Percentiles rank a stretch among this genome's conserved stretches.
phyloP scores from a whole-genome alignment of 768 basidiomycete genomes.

The Trametes villosa region DNA sequence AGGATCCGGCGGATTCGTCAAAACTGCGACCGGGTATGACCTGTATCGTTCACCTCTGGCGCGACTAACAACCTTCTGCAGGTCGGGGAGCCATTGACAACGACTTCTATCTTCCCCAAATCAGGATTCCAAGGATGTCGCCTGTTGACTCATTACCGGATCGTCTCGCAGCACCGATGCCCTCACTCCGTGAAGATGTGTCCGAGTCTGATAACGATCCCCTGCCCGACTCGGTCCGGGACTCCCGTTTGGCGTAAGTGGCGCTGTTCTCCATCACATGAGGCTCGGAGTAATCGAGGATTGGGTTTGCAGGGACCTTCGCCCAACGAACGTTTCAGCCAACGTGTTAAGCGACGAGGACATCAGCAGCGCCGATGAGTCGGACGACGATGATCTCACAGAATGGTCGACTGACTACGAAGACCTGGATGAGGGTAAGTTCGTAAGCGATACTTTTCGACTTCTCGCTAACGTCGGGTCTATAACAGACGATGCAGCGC shows the following conservation, averaged over 20 bases:
- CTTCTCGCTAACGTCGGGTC: not conserved
- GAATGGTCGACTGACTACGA: conserved; percentile 47
- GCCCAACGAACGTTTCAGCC: not conserved
- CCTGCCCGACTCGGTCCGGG: conserved; percentile 68
- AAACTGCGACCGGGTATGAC: conserved; percentile 27
- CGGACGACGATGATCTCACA: conserved; percentile 73
- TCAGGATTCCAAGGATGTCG: conserved; percentile 15
- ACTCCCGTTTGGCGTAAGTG: conserved; percentile 72
- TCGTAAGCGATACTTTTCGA: not conserved
- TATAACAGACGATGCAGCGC: conserved; percentile 1
- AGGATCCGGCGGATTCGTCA: conserved; percentile 15
- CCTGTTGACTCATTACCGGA: not conserved
- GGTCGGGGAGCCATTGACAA: conserved; percentile 44
- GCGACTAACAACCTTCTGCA: conserved; percentile 12
- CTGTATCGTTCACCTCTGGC: conserved; percentile 5
- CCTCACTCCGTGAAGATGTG: conserved; percentile 16
- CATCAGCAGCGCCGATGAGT: conserved; percentile 76
- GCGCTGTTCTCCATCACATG: not conserved
- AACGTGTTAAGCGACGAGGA: conserved; percentile 43
- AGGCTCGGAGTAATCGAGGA: not conserved
- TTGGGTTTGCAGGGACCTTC: not conserved
- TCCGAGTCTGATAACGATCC: conserved; percentile 66
- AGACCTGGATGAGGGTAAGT: conserved; percentile 53
- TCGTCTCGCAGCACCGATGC: not conserved
- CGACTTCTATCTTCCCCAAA: conserved; percentile 54